Evolutionary conservation across 331 rosid genomes (phyloP), one percentile per base, ranked within the genome.

Genomic region (Telfairia occidentalis): DNA sequence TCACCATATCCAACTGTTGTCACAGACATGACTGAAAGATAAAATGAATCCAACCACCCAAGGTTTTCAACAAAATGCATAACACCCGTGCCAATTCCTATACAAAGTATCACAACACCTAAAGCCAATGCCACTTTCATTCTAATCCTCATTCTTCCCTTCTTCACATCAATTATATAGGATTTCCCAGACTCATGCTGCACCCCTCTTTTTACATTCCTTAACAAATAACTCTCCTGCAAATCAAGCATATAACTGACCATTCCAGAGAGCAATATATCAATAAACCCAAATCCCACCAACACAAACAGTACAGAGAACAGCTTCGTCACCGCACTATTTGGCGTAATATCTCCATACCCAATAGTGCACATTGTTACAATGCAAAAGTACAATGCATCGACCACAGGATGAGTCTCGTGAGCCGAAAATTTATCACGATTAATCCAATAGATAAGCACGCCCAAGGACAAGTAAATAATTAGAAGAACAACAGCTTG

Each of bases 351-450:
- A 55, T 95, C 99, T 50, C 99, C 99, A 69, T 95, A 95, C 0
- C 99, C 99, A 64, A 94, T 94, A 1, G 98, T 94, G 58, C 97
- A 94, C 98, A 94, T 94, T 43, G 98, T 94, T 9, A 92, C 99
- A 76, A 95, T 89, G 75, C 99, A 92, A 74, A 91, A 95, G 82
- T 95, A 95, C 58, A 92, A 73, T 9, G 93, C 99, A 81, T 95
- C 97, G 6, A 95, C 99, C 5, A 90, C 80, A 23, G 96, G 97
- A 63, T 92, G 89, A 49, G 99, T 95, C 79, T 92, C 93, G 2
- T 18, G n/a, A 0, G 84, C 88, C 18, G 78, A 5, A 53, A 90
- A 92, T 76, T 80, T 7, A 60, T 87, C 82, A 35, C 88, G 86
- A 84, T 90, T 92, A 58, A 84, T 77, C 92, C 87, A 92, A 71